Evolutionary conservation across 192 early-diverging fungal species (phyloP).

Genomic region (Linderina pennispora): DNA sequence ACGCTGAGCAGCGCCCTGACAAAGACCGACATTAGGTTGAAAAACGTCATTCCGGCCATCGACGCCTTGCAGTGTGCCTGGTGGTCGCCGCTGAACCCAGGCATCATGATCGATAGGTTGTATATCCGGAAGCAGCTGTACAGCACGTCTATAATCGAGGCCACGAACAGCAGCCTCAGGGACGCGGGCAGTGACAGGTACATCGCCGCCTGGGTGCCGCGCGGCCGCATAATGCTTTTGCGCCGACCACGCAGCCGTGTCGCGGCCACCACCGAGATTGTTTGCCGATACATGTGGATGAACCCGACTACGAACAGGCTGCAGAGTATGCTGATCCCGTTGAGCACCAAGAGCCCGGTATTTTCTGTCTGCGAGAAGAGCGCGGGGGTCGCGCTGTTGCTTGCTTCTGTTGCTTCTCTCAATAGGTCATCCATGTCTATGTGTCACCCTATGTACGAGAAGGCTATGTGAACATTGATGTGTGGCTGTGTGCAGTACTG

Average conservation of each 20-base stretch:
- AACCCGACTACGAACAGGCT: slow-evolving; percentile 34
- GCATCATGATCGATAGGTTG: slow-evolving; percentile 20
- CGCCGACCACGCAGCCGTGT: slow-evolving; percentile 13
- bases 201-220: slow-evolving; percentile 35
- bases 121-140: slow-evolving; percentile 40
- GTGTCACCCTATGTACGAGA: too few relatives aligned
- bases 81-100: slow-evolving; percentile 24
- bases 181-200: slow-evolving; percentile 35
- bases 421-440: too few relatives aligned
- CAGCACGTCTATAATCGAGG: slow-evolving; percentile 35
- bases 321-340: slow-evolving; percentile 32
- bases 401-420: too few relatives aligned
- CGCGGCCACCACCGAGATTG: slow-evolving; percentile 27
- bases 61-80: slow-evolving; percentile 36
- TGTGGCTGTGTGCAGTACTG: too few relatives aligned
- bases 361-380: slow-evolving; percentile 22
- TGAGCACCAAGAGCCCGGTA: slow-evolving; percentile 25
- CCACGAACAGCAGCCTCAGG: slow-evolving; percentile 34
- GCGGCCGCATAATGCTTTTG: slow-evolving; percentile 22
- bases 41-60: slow-evolving; percentile 36
- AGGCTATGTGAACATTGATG: too few relatives aligned
- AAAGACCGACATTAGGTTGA: slow-evolving; percentile 39
- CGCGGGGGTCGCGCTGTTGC: too few relatives aligned
- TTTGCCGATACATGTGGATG: slow-evolving; percentile 37
- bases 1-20: slow-evolving; percentile 36